Percentiles rank a stretch among this genome's conserved stretches.
Conservation (phyloP, 1,284 basidiomycete species). For the Marasmius sp. region DNA sequence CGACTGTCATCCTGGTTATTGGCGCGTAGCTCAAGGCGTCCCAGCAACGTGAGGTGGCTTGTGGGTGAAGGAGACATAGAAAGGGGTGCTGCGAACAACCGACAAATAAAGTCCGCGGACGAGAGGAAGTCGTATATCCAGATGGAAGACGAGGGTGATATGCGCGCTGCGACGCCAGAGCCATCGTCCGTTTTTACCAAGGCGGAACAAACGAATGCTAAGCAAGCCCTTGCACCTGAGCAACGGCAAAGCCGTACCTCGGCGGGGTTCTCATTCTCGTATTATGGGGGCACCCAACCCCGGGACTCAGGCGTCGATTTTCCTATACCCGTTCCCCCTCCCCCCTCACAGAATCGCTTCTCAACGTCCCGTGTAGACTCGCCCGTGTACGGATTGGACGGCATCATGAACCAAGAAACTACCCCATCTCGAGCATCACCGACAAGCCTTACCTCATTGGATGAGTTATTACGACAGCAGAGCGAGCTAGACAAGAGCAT, state of each 20-base stretch:
- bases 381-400: conserved; percentile 49
- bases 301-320: conserved; percentile 13
- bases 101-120: background rate
- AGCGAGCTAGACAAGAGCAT: conserved; percentile 66
- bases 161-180: background rate
- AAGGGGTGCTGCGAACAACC: conserved; percentile 12
- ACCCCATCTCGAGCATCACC: conserved; percentile 15
- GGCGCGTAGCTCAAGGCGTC: conserved; percentile 21
- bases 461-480: conserved; percentile 60
- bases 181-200: background rate
- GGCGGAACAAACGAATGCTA: too few species aligned
- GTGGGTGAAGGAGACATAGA: conserved; percentile 36
- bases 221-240: background rate
- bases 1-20: conserved; percentile 35
- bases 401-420: conserved; percentile 27
- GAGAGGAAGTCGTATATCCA: background rate
- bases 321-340: conserved; percentile 16
- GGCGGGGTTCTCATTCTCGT: conserved; percentile 31
- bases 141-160: background rate
- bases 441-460: conserved; percentile 37
- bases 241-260: conserved; percentile 19
- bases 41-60: conserved; percentile 30
- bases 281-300: conserved; percentile 33
- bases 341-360: conserved; percentile 3
- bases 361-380: conserved; percentile 31